Evolutionary conservation across 139 green algal genomes (phyloP).

Genomic region (Chloropicon primus): DNA sequence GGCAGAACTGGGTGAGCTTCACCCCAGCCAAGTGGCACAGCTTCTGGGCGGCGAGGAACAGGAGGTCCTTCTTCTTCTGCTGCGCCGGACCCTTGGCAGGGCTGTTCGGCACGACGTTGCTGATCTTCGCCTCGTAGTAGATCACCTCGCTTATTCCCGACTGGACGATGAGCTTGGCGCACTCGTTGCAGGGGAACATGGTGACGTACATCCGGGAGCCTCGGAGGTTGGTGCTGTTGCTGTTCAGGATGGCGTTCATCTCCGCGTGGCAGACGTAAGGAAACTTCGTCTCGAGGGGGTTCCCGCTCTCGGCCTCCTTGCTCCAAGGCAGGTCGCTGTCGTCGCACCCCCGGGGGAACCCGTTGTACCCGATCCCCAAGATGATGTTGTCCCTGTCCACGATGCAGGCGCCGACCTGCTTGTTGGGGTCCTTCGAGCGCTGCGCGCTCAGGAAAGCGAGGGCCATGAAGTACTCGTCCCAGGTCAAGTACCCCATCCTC

Average conservation of each 20-base stretch:
- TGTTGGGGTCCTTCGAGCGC: constrained; percentile 92
- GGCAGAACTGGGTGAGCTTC: constrained; percentile 34
- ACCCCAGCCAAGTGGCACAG: constrained; percentile 59
- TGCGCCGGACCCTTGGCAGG: background rate
- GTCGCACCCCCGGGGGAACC: constrained; percentile 85
- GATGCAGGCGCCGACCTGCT: constrained; percentile 58
- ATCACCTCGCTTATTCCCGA: constrained; percentile 81
- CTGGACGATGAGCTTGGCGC: constrained; percentile 97
- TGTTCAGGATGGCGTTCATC: constrained; percentile 96
- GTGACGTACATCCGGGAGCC: constrained; percentile 83
- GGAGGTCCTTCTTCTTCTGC: constrained; percentile 16
- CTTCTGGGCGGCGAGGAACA: constrained; percentile 46
- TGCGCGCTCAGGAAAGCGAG: constrained; percentile 85
- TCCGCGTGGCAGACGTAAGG: constrained; percentile 88
- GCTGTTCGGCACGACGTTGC: background rate
- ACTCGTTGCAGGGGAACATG: constrained; percentile 99
- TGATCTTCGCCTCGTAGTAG: constrained; percentile 53
- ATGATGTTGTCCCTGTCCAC: constrained; percentile 68
- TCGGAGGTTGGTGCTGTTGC: constrained; percentile 54
- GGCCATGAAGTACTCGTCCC: constrained; percentile 99
- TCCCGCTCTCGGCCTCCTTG: background rate
- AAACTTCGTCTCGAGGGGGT: constrained; percentile 25
- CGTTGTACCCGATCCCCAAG: constrained; percentile 97
- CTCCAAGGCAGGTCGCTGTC: constrained; percentile 47
- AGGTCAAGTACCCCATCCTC: constrained; percentile 49